Evolutionary conservation across 164 flowering plant genomes (phyloP), one percentile per base, ranked within the genome.

Genomic region (Annona squamosa): DNA sequence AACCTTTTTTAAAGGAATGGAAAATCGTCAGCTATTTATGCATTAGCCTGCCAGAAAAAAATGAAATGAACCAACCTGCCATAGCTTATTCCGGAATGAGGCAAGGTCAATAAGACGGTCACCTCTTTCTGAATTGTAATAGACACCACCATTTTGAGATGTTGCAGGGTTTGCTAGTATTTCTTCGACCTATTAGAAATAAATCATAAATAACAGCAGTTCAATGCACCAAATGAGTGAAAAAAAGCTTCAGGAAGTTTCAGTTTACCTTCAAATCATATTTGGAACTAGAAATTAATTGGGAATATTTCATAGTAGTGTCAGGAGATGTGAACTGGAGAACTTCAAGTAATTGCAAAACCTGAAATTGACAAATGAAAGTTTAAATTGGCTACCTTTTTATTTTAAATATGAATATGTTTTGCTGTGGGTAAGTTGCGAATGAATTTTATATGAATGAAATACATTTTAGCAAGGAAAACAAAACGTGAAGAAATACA

Each of bases 71-170:
- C 46, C 16, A 74, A 95, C 99, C 99, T 90, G 92, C 93, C 97
- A 93, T 69, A 96, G 89, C 73, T 86, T 89, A 82, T 93, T 93
- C 12, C 95, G 81, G 19, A 96, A 86, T 69, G 97, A 76, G 77
- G 90, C 78, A 65, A 96, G 90, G 73, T 96, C 94, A 77, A 96
- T 88, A 68, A 96, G 78, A 37, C 97, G 97, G 67, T 96, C 99
- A 63, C 97, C 99, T 47, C 99, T 91, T 78, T 93, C 98, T 41
- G 98, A 91, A 75, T 84, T 87, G 80, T 87, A 92, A 80, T 95
- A 93, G 48, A 93, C 81, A 72, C 94, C 96, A 75, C 88, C 93
- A 77, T 88, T 91, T 62, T 79, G 92, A 62, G 90, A 83, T 65
- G 87, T 81, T 71, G 85, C 71, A 43, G 97, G 86, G 80, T 86